phyloP scores from a whole-genome alignment of 257 asterid species.

The Solanum appendiculatum region DNA sequence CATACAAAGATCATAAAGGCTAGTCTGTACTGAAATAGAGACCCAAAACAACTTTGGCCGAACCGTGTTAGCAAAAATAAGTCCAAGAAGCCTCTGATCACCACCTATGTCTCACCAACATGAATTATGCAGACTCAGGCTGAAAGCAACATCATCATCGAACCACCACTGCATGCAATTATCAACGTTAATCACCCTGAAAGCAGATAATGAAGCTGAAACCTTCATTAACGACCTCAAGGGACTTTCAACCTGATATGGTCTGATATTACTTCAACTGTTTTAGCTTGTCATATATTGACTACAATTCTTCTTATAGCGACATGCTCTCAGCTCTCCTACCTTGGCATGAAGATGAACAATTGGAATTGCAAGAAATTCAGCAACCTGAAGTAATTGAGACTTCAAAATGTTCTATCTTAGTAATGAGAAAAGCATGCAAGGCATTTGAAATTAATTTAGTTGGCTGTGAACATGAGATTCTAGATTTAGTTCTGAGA shows the following conservation, averaged over 20 bases:
- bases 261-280: background rate
- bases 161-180: background rate
- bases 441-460: background rate
- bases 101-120: background rate
- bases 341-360: background rate
- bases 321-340: background rate
- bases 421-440: background rate
- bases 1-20: background rate
- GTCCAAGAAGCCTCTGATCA: background rate
- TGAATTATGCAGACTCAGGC: background rate
- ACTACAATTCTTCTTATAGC: background rate
- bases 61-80: background rate
- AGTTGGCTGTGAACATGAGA: background rate
- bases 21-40: background rate
- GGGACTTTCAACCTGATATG: background rate
- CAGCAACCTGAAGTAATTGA: background rate
- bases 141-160: background rate
- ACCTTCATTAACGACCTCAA: background rate
- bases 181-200: background rate
- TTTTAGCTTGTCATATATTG: background rate
- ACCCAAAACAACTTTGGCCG: background rate
- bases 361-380: background rate
- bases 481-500: background rate
- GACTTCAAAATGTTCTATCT: background rate
- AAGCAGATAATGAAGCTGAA: background rate